A percentile compares a stretch with the other conserved stretches of the same genome.
phyloP scores from a whole-genome alignment of 2,329 filamentous ascomycete genomes.

The Talaromyces sp. region DNA sequence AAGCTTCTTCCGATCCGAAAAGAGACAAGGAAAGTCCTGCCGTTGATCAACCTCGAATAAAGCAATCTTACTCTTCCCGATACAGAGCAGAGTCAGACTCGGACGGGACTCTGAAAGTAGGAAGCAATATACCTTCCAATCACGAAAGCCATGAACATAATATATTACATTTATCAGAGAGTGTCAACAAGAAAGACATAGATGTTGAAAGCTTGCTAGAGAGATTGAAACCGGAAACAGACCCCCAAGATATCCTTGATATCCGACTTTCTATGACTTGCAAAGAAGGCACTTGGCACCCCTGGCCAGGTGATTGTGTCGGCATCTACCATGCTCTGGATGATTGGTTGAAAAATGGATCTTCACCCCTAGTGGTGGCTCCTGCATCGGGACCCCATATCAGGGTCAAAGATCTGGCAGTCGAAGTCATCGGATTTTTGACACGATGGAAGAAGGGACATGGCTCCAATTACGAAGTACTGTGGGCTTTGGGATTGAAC shows the following conservation, averaged over 20 bases:
- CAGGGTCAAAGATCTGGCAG: neutral
- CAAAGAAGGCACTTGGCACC: neutral
- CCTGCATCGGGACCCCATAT: neutral
- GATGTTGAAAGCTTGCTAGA: neutral
- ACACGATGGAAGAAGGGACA: neutral
- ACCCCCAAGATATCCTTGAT: neutral
- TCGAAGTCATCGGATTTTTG: neutral
- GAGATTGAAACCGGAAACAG: neutral
- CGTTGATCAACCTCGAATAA: neutral
- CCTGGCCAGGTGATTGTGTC: conserved; percentile 1
- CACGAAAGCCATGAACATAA: neutral
- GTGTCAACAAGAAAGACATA: no score
- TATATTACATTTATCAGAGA: neutral
- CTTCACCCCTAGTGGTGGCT: neutral
- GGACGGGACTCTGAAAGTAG: neutral
- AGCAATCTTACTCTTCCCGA: no score
- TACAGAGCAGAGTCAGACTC: neutral
- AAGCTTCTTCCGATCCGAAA: neutral
- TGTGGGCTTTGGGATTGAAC: neutral
- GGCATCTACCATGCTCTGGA: neutral
- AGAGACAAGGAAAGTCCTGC: neutral
- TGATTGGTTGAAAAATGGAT: neutral
- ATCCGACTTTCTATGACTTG: neutral
- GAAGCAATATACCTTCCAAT: neutral
- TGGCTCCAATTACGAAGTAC: neutral